Base-by-base conservation (phyloP, 73 alveolate genomes). In the Paramecium biaurelia region DNA sequence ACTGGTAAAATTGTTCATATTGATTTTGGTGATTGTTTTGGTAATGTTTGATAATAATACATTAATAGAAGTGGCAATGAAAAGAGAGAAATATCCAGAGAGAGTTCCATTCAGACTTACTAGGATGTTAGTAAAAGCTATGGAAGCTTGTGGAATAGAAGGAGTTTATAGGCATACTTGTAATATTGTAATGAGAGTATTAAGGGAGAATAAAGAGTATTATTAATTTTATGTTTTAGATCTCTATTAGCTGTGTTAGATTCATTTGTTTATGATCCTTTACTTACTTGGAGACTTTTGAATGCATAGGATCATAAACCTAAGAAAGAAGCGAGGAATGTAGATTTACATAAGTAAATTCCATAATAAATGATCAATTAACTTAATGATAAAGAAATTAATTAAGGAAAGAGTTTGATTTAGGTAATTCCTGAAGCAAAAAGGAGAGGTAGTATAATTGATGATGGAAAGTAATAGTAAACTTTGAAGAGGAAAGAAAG, bases 21-120 rank as follows among this genome's bases (percentile, higher is more conserved):
- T 76, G 99, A 99, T 93, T 99, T 99, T 85, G 99, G 99, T 18
- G 99, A 98, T 92, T 96, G 99, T 87, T 99, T 99, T 93, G 99
- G 93, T 57, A 35, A 56, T 85, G 5, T 12, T 72, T 35, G 14
- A 28, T 57, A 6, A 0, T 38, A 5, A 14, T 26, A 47, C 24
- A 47, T 63, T n/a, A 8, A 63, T 37, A 63, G 85, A 97, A 85
- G 99, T 98, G 10, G 99, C 99, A 21, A 97, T 96, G 99, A 95
- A 95, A 92, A 97, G 99, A 93, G 99, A 98, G 70, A 97, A 95
- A 93, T 96, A 96, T 95, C 99, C 99, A 1, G 99, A 99, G 92
- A 93, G 94, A 93, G 98, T 98, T 24, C 99, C 99, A 7, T 99
- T 98, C 92, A 95, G 99, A 86, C 93, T 99, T 43, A 98, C 99